Evolutionary conservation across 306 rosid species (phyloP).

Genomic region (Cyclanthera cordifolia): DNA sequence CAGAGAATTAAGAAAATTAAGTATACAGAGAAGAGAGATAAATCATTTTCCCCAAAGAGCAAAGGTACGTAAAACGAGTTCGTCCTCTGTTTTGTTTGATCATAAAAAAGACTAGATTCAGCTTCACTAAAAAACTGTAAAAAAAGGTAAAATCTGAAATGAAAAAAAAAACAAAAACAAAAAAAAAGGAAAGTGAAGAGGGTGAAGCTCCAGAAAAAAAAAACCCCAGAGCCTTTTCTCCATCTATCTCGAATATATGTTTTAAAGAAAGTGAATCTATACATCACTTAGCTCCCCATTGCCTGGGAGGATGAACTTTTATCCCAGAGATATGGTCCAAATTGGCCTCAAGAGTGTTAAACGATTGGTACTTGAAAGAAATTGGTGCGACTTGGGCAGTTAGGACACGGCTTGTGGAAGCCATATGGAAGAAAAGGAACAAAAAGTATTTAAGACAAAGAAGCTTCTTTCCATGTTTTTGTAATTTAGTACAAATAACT

Average conservation of each 20-base stretch:
- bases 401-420: not conserved
- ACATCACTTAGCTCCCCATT: not conserved
- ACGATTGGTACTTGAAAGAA: not conserved
- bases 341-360: not conserved
- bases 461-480: not conserved
- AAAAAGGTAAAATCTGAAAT: not conserved
- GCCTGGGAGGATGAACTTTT: not conserved
- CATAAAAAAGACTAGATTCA: not conserved
- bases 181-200: no score
- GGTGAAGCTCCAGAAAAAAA: not conserved
- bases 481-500: not conserved
- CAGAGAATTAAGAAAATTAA: not conserved
- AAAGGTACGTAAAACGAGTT: not conserved
- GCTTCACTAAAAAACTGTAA: not conserved
- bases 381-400: not conserved
- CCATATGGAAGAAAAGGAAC: not conserved
- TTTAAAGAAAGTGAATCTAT: not conserved
- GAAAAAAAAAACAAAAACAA: not conserved
- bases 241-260: not conserved
- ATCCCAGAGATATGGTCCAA: not conserved
- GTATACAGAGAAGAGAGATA: constrained; percentile 1
- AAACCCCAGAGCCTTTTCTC: not conserved
- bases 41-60: not conserved
- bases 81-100: not conserved
- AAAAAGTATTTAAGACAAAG: not conserved